Percentiles rank a stretch among this genome's conserved stretches.
Evolutionary conservation across 1,139 yeast species (phyloP).

Genomic region (Pichia kudriavzevii): DNA sequence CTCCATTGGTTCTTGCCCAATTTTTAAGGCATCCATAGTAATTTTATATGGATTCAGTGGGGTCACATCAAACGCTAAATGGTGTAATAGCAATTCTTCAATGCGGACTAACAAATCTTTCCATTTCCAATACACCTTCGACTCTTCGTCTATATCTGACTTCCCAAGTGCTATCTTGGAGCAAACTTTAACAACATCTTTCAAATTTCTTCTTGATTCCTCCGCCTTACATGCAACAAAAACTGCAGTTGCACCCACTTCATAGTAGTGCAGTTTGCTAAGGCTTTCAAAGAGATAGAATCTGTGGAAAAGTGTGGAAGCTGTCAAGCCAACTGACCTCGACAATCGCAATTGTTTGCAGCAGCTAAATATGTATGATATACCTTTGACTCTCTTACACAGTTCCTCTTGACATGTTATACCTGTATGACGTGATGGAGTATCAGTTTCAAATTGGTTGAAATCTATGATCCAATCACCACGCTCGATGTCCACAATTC

Average conservation of each 20-base stretch:
- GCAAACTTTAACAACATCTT: conserved; percentile 40
- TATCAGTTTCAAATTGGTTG: conserved; percentile 21
- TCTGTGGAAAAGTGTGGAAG: conserved; percentile 42
- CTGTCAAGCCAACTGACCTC: conserved; percentile 40
- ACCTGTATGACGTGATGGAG: conserved; percentile 33
- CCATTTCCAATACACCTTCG: conserved; percentile 46
- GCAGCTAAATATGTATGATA: conserved; percentile 36
- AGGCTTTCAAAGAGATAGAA: conserved; percentile 41
- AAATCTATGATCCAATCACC: conserved; percentile 27
- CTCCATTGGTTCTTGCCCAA: conserved; percentile 9
- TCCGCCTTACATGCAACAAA: conserved; percentile 48
- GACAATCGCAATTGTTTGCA: conserved; percentile 39
- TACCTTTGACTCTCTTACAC: conserved; percentile 39
- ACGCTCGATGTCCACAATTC: conserved; percentile 23
- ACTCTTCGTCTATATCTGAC: conserved; percentile 37
- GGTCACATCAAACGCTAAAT: conserved; percentile 43
- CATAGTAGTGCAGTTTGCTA: conserved; percentile 33
- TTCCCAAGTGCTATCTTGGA: conserved; percentile 39
- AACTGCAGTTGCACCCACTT: conserved; percentile 41
- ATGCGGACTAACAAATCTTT: conserved; percentile 35
- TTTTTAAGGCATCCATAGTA: conserved; percentile 16
- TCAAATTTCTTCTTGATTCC: conserved; percentile 39
- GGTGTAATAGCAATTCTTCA: conserved; percentile 41
- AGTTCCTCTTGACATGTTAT: conserved; percentile 34
- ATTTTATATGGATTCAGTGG: conserved; percentile 36